Evolutionary conservation across 1,139 yeast genomes (phyloP).

Genomic region (Kluyveromyces sp.): DNA sequence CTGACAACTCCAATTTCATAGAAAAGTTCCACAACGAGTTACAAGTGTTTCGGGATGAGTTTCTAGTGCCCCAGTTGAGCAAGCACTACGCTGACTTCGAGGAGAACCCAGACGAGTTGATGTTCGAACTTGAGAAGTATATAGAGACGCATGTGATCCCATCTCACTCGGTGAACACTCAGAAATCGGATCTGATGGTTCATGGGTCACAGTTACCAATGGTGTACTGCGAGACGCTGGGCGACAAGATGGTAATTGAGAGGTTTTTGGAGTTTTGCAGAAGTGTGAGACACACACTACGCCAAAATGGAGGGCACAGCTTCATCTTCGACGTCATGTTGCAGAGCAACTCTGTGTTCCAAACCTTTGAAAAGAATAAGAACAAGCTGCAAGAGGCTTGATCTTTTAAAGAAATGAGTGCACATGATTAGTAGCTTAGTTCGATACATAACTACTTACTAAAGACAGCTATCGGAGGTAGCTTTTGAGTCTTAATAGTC

Average conservation of each 20-base stretch:
- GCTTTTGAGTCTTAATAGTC: too few relatives aligned
- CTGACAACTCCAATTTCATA: slow-evolving; percentile 42
- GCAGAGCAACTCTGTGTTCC: slow-evolving; percentile 36
- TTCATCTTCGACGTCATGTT: slow-evolving; percentile 39
- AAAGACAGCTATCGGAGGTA: neutral
- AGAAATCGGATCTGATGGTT: slow-evolving; percentile 5
- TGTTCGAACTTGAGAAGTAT: slow-evolving; percentile 29
- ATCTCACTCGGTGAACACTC: slow-evolving; percentile 12
- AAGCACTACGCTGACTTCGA: slow-evolving; percentile 31
- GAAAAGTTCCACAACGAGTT: slow-evolving; percentile 40
- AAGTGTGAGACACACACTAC: slow-evolving; percentile 36
- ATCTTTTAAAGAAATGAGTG: neutral
- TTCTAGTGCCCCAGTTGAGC: slow-evolving; percentile 25
- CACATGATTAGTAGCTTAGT: neutral
- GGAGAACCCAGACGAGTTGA: slow-evolving; percentile 29
- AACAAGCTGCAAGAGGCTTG: neutral
- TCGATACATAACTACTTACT: neutral
- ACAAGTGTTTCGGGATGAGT: slow-evolving; percentile 29
- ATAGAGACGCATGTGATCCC: slow-evolving; percentile 28
- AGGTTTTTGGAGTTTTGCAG: slow-evolving; percentile 36
- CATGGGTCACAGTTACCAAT: slow-evolving; percentile 6
- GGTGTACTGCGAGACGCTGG: slow-evolving; percentile 13
- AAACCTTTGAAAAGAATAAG: slow-evolving; percentile 28
- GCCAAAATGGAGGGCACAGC: slow-evolving; percentile 41
- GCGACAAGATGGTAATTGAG: slow-evolving; percentile 22